A percentile compares a stretch with the other conserved stretches of the same genome.
phyloP scores from a whole-genome alignment of 441 rosid species.

The Brassica hybrid region DNA sequence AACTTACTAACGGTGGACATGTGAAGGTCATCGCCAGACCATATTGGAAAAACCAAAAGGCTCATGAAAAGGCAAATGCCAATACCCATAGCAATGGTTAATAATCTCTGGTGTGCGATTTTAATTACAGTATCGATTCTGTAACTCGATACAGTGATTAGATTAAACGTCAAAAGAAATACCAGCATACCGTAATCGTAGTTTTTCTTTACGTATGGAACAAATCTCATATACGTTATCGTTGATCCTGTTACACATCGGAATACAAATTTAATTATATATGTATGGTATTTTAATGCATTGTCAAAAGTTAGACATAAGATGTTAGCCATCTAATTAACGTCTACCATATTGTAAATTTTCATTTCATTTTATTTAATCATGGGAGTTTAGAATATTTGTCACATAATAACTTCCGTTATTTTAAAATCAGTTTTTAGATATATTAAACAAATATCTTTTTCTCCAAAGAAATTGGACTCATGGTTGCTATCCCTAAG shows the following conservation, averaged over 20 bases:
- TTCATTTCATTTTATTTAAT: background rate
- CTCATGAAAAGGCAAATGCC: conserved; percentile 59
- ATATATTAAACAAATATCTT: background rate
- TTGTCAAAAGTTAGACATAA: background rate
- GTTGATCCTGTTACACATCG: conserved; percentile 54
- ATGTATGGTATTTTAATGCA: background rate
- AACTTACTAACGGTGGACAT: conserved; percentile 55
- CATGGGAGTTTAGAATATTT: too few relatives aligned
- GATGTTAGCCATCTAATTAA: background rate
- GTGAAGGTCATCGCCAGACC: conserved; percentile 92
- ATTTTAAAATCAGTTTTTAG: too few relatives aligned
- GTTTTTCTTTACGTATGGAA: conserved; percentile 60
- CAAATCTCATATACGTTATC: conserved; percentile 62
- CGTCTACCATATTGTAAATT: background rate
- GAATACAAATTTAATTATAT: background rate
- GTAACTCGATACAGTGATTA: conserved; percentile 70
- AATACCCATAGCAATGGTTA: conserved; percentile 66
- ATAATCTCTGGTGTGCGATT: conserved; percentile 63
- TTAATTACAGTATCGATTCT: conserved; percentile 48
- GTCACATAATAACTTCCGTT: too few relatives aligned
- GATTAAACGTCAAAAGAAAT: conserved; percentile 79
- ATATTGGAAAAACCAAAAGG: conserved; percentile 69
- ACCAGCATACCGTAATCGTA: conserved; percentile 81
- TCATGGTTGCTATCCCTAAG: background rate
- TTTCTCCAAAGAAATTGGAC: background rate